These are phyloP conservation scores for Sideroxylon spinosum DNA, from an alignment of 179 eudicot species.

Conservation along the genomic window DNA sequence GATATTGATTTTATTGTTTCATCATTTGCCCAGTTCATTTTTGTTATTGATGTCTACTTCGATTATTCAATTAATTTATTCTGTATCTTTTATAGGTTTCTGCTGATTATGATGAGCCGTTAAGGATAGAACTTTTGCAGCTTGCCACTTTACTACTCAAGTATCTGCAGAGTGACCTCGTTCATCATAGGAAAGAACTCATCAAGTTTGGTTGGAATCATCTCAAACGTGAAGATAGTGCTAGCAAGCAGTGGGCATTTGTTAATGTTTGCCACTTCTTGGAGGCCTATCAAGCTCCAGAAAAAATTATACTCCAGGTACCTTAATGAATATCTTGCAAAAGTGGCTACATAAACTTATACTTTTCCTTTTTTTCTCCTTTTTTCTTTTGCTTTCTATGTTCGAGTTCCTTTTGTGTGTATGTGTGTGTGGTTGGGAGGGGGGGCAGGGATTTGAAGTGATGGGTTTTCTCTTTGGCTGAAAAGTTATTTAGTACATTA, in stretches of 20 bases:
- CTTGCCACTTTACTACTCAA: constrained; percentile 94
- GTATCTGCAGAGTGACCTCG: constrained; percentile 94
- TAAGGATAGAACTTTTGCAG: constrained; percentile 97
- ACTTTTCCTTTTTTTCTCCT: background rate
- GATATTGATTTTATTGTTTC: constrained; percentile 2
- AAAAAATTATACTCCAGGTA: constrained; percentile 98
- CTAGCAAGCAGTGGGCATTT: constrained; percentile 99
- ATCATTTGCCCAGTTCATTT: background rate
- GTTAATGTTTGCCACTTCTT: constrained; percentile 98
- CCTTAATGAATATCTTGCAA: background rate
- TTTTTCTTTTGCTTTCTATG: background rate
- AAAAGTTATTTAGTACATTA: too few relatives aligned
- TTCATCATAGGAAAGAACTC: constrained; percentile 92
- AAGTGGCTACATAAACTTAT: background rate
- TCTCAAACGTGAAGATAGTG: constrained; percentile 99
- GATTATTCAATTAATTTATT: constrained; percentile 1
- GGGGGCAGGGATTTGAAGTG: too few relatives aligned
- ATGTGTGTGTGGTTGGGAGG: too few relatives aligned
- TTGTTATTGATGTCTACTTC: background rate
- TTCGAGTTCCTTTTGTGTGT: background rate
- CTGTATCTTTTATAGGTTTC: constrained; percentile 50
- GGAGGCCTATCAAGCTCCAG: constrained; percentile 99
- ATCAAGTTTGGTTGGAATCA: constrained; percentile 99
- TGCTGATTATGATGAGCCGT: constrained; percentile 96
- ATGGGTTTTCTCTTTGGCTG: too few relatives aligned